A percentile compares a stretch with the other conserved stretches of the same genome.
These are phyloP conservation scores for Zymoseptoria passerinii DNA, from an alignment of 2,329 filamentous ascomycete genomes.

Conservation along the genomic window DNA sequence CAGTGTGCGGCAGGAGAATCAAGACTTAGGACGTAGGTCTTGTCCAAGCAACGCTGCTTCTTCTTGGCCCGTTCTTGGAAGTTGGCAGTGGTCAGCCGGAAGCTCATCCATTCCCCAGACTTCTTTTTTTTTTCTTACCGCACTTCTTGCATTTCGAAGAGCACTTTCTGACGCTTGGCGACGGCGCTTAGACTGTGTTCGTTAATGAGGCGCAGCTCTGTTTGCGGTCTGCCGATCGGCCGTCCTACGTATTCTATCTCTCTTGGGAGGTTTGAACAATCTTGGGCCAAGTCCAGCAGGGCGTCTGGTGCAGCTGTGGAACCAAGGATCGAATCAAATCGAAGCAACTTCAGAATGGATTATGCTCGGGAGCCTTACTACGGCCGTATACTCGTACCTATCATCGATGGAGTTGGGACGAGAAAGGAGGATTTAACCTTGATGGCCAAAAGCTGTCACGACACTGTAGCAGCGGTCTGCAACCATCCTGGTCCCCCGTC, in stretches of 20 bases:
- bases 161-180: too few species aligned
- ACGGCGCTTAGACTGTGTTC: too few species aligned
- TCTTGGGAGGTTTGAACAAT: too few species aligned
- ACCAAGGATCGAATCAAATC: too few species aligned
- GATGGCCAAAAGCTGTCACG: not conserved
- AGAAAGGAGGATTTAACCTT: not conserved
- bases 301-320: too few species aligned
- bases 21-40: not conserved
- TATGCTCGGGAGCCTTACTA: not conserved
- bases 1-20: too few species aligned
- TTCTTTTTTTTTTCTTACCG: too few species aligned
- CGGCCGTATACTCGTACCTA: not conserved
- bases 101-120: not conserved
- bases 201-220: too few species aligned
- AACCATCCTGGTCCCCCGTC: not conserved
- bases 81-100: not conserved
- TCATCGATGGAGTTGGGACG: not conserved
- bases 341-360: not conserved
- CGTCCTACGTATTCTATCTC: too few species aligned
- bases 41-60: not conserved
- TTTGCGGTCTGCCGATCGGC: too few species aligned
- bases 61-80: not conserved
- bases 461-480: not conserved
- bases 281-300: too few species aligned
- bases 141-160: too few species aligned